phyloP scores from a whole-genome alignment of 495 filamentous ascomycete species.

The Xeromyces bisporus region DNA sequence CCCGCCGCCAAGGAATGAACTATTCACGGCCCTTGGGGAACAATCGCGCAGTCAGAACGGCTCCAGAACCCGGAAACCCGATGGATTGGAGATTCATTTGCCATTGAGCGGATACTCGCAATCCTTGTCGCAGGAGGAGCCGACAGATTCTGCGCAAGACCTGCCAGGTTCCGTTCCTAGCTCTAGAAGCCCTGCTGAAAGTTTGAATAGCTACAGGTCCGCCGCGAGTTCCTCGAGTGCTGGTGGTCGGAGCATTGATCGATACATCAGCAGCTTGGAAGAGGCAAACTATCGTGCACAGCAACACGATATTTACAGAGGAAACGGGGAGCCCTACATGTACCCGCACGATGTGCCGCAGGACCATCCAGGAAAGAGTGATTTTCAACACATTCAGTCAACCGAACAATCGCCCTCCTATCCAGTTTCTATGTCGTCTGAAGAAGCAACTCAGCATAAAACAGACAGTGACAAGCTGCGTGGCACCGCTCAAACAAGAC shows the following conservation, averaged over 20 bases:
- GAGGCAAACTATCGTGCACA: constrained; percentile 49
- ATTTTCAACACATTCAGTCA: constrained; percentile 53
- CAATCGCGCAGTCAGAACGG: constrained; percentile 45
- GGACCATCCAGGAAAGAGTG: constrained; percentile 49
- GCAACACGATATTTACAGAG: constrained; percentile 32
- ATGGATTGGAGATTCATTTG: constrained; percentile 60
- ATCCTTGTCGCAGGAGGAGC: constrained; percentile 1
- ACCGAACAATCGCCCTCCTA: constrained; percentile 81
- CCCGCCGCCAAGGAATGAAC: constrained; percentile 38
- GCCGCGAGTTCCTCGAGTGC: constrained; percentile 36
- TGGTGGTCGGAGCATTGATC: constrained; percentile 53
- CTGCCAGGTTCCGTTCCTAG: constrained; percentile 17
- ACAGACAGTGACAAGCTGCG: constrained; percentile 29
- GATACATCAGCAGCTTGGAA: constrained; percentile 78
- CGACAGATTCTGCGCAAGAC: constrained; percentile 6
- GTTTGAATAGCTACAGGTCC: constrained; percentile 29
- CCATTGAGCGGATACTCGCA: constrained; percentile 34
- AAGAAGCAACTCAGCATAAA: constrained; percentile 49
- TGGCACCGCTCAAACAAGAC: constrained; percentile 24
- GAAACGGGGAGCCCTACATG: too few species aligned
- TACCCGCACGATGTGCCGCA: constrained; percentile 43
- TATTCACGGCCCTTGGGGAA: constrained; percentile 41
- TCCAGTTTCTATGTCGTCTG: constrained; percentile 80
- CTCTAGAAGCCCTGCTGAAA: constrained; percentile 30
- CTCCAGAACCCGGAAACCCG: constrained; percentile 65